These are phyloP conservation scores for Pleurotus platypus DNA, from an alignment of 768 basidiomycete genomes.

Conservation along the genomic window DNA sequence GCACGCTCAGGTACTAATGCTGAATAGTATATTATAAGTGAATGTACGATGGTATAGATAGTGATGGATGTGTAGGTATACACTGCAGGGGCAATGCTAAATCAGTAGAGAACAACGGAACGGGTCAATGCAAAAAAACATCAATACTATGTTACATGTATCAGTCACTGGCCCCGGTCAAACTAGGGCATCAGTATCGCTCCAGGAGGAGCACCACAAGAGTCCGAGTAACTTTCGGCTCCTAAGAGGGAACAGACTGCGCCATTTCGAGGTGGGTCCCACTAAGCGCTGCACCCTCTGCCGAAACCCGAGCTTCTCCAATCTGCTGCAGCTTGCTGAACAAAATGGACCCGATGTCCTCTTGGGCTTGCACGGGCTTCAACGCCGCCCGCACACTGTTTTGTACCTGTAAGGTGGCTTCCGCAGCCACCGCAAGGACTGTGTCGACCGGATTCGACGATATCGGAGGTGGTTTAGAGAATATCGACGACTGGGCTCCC, in stretches of 20 bases:
- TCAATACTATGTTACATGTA: too few relatives aligned
- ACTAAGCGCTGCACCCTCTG: background rate
- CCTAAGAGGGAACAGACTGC: background rate
- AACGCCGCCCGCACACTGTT: background rate
- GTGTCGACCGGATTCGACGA: background rate
- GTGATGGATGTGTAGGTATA: background rate
- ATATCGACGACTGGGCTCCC: slow-evolving; percentile 1
- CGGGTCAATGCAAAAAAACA: background rate
- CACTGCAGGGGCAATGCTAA: background rate
- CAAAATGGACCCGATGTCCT: background rate
- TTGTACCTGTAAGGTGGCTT: background rate
- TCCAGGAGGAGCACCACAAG: background rate
- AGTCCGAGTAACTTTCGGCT: background rate
- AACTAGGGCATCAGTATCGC: too few relatives aligned
- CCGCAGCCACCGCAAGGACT: background rate
- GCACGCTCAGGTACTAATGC: background rate
- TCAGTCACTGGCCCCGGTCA: too few relatives aligned
- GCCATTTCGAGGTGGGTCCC: too few relatives aligned
- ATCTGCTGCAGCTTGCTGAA: slow-evolving; percentile 2
- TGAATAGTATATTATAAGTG: background rate
- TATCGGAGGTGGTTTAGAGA: slow-evolving; percentile 5
- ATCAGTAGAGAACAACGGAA: background rate
- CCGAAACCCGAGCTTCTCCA: background rate
- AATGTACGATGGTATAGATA: background rate
- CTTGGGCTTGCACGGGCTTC: background rate